Conservation (phyloP, 768 basidiomycete species). For the Pleurotus citrinopileatus region DNA sequence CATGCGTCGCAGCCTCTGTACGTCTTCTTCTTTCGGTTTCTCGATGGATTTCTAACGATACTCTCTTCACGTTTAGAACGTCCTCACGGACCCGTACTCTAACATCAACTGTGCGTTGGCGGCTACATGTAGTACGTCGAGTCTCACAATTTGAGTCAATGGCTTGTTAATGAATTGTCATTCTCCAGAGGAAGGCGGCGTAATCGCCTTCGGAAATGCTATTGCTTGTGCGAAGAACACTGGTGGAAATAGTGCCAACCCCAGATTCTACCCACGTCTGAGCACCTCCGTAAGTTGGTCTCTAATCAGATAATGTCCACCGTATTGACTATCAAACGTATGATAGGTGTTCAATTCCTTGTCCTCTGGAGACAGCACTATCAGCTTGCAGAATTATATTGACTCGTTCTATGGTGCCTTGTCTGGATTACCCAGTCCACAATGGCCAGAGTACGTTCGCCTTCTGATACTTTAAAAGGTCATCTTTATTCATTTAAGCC, state of each 20-base stretch:
- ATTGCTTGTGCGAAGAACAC: constrained; percentile 14
- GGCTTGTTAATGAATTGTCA: background rate
- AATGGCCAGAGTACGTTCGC: constrained; percentile 12
- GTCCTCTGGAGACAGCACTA: background rate
- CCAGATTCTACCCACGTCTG: constrained; percentile 11
- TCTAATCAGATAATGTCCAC: background rate
- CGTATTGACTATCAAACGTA: background rate
- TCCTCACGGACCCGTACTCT: constrained; percentile 12
- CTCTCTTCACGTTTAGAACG: background rate
- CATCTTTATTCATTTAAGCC: background rate
- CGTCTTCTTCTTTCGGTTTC: background rate
- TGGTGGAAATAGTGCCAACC: constrained; percentile 7
- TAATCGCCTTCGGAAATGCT: constrained; percentile 12
- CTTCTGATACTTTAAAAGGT: background rate
- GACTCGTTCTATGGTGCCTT: constrained; percentile 14
- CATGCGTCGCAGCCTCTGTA: constrained; percentile 7
- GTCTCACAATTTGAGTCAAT: background rate
- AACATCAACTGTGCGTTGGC: constrained; percentile 11
- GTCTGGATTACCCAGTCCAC: constrained; percentile 5
- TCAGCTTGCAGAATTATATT: constrained; percentile 13
- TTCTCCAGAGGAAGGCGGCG: background rate
- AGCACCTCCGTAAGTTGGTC: constrained; percentile 7
- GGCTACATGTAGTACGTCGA: constrained; percentile 10
- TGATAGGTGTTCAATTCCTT: constrained; percentile 8
- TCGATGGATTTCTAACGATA: background rate